A percentile compares a stretch with the other conserved stretches of the same genome.
These are phyloP conservation scores for Kwoniella bestiolae DNA, from an alignment of 768 basidiomycete genomes.

Conservation along the genomic window DNA sequence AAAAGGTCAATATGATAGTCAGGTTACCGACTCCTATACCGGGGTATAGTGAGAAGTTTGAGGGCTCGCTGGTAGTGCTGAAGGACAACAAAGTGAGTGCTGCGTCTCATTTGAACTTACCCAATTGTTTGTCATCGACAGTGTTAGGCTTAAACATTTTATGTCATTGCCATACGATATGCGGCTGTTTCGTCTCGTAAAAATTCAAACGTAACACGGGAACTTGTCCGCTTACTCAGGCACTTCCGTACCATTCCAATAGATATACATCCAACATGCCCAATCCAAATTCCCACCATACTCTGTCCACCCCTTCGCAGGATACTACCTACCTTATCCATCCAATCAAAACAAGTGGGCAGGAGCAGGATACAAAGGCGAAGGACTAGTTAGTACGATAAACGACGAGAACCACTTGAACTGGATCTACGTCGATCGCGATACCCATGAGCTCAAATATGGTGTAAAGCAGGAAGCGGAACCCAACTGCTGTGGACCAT, in stretches of 20 bases:
- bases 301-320: constrained; percentile 16
- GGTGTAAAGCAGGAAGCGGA: constrained; percentile 7
- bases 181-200: too few species aligned
- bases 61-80: constrained; percentile 17
- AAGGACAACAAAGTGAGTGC: constrained; percentile 20
- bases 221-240: neutral
- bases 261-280: constrained; percentile 20
- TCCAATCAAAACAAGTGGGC: constrained; percentile 18
- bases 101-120: too few species aligned
- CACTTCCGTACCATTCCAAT: neutral
- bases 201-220: neutral
- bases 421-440: constrained; percentile 20
- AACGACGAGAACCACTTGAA: constrained; percentile 20
- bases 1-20: constrained; percentile 20
- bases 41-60: constrained; percentile 20
- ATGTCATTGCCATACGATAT: too few species aligned
- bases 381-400: constrained; percentile 24
- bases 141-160: too few species aligned
- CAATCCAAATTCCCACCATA: constrained; percentile 12
- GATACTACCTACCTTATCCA: constrained; percentile 24
- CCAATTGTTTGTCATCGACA: too few species aligned
- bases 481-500: constrained; percentile 13
- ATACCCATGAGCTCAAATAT: constrained; percentile 22
- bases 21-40: constrained; percentile 6
- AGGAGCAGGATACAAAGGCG: constrained; percentile 22